Conservation (phyloP, 441 rosid genomes). For the Arabidopsis hybrid region DNA sequence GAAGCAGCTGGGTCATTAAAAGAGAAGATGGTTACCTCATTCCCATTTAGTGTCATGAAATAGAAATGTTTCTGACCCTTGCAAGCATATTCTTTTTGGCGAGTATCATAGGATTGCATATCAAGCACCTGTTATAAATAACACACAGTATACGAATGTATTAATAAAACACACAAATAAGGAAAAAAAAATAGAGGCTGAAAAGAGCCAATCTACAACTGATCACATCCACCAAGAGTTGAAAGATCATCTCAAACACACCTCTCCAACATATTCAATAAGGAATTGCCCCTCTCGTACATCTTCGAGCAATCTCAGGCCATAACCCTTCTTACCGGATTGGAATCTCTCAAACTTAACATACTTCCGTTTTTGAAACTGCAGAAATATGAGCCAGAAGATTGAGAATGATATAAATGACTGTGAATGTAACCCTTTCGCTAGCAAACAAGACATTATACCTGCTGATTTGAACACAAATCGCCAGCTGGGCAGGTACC, state of each 20-base stretch:
- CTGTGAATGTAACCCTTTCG: slow-evolving; percentile 18
- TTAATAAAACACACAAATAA: background rate
- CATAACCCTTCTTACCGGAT: slow-evolving; percentile 97
- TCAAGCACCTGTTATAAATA: slow-evolving; percentile 84
- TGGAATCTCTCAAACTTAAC: slow-evolving; percentile 75
- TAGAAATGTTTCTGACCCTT: slow-evolving; percentile 98
- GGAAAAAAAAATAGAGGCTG: background rate
- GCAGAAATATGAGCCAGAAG: slow-evolving; percentile 48
- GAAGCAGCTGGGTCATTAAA: slow-evolving; percentile 17
- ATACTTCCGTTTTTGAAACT: slow-evolving; percentile 92
- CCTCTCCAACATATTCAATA: slow-evolving; percentile 99
- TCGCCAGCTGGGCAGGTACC: slow-evolving; percentile 95
- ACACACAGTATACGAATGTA: slow-evolving; percentile 11
- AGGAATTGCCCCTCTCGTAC: slow-evolving; percentile 82
- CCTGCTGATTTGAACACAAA: slow-evolving; percentile 95
- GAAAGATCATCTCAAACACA: slow-evolving; percentile 45
- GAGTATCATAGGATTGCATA: slow-evolving; percentile 79
- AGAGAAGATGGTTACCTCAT: slow-evolving; percentile 70
- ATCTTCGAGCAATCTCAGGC: slow-evolving; percentile 79
- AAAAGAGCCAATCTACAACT: slow-evolving; percentile 24
- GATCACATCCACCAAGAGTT: slow-evolving; percentile 31
- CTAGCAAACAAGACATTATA: slow-evolving; percentile 41
- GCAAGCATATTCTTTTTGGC: slow-evolving; percentile 90
- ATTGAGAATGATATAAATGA: slow-evolving; percentile 37
- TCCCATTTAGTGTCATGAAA: slow-evolving; percentile 97